Percentiles rank a stretch among this genome's conserved stretches.
phyloP scores from a whole-genome alignment of 495 filamentous ascomycete genomes.

The Venustampulla echinocandica region DNA sequence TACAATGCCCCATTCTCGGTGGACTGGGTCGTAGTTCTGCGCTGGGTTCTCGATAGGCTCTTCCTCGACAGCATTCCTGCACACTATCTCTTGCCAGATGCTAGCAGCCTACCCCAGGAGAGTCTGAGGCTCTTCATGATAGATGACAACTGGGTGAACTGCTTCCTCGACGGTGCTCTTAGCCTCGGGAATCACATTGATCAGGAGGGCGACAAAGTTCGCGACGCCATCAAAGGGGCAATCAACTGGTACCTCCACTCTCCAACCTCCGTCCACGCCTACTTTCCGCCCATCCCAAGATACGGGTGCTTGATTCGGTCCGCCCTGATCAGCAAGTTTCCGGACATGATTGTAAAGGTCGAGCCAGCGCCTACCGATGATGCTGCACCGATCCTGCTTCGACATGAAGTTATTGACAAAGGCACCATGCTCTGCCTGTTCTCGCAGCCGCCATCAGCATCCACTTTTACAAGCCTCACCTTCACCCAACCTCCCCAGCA shows the following conservation, averaged over 20 bases:
- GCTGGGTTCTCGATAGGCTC: conserved; percentile 31
- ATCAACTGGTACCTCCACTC: conserved; percentile 25
- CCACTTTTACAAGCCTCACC: not conserved
- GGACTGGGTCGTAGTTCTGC: conserved; percentile 21
- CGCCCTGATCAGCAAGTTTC: not conserved
- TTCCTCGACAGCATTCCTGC: conserved; percentile 25
- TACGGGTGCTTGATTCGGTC: conserved; percentile 5
- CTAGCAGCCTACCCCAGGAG: conserved; percentile 31
- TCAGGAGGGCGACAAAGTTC: conserved; percentile 21
- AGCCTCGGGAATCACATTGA: conserved; percentile 33
- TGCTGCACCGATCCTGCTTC: not conserved
- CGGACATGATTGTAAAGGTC: conserved; percentile 4
- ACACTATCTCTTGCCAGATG: conserved; percentile 36
- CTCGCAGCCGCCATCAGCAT: not conserved
- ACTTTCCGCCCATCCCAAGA: conserved; percentile 1
- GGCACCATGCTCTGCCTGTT: conserved; percentile 3
- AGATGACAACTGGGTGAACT: conserved; percentile 36
- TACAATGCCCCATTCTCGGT: not conserved
- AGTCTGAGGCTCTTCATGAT: conserved; percentile 40
- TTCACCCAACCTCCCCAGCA: conserved; percentile 8
- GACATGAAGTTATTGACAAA: conserved; percentile 3
- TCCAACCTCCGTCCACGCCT: not conserved
- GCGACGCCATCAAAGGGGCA: conserved; percentile 26
- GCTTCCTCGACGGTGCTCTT: conserved; percentile 41
- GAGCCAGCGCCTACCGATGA: not conserved